Conservation (phyloP, 2,329 filamentous ascomycete genomes). For the Beauveria sp. region DNA sequence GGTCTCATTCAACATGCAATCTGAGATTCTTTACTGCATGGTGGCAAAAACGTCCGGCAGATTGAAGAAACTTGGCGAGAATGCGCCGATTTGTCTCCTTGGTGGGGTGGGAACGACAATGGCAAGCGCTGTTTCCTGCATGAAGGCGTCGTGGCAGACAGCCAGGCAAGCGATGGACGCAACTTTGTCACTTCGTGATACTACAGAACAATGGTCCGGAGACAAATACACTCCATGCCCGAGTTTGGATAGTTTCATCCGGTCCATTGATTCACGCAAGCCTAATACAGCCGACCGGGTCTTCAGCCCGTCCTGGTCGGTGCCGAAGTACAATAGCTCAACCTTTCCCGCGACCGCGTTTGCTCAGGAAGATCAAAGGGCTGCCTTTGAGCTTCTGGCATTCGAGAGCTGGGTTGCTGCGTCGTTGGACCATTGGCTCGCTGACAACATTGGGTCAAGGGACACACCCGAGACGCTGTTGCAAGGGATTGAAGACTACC, state of each 20-base stretch:
- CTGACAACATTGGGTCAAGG: constrained; percentile 12
- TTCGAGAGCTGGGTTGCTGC: constrained; percentile 42
- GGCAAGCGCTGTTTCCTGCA: not conserved
- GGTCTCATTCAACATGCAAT: constrained; percentile 2
- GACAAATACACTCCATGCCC: not conserved
- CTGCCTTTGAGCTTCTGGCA: constrained; percentile 22
- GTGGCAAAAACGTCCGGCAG: constrained; percentile 36
- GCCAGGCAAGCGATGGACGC: not conserved
- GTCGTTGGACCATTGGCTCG: constrained; percentile 31
- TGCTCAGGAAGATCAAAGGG: not conserved
- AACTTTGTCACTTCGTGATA: not conserved
- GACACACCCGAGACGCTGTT: constrained; percentile 23
- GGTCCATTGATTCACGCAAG: not conserved
- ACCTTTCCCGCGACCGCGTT: not conserved
- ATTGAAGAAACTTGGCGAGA: constrained; percentile 29
- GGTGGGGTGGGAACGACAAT: not conserved
- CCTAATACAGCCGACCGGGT: not conserved
- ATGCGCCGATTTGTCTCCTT: constrained; percentile 12
- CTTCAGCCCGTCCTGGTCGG: not conserved
- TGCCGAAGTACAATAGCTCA: not conserved
- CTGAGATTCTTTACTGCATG: constrained; percentile 33
- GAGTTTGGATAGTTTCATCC: not conserved
- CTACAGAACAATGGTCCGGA: not conserved
- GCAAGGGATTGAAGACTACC: constrained; percentile 26
- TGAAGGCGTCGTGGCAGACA: not conserved